Conservation (phyloP, 2,329 filamentous ascomycete genomes). For the Domatiomyces globalis region DNA sequence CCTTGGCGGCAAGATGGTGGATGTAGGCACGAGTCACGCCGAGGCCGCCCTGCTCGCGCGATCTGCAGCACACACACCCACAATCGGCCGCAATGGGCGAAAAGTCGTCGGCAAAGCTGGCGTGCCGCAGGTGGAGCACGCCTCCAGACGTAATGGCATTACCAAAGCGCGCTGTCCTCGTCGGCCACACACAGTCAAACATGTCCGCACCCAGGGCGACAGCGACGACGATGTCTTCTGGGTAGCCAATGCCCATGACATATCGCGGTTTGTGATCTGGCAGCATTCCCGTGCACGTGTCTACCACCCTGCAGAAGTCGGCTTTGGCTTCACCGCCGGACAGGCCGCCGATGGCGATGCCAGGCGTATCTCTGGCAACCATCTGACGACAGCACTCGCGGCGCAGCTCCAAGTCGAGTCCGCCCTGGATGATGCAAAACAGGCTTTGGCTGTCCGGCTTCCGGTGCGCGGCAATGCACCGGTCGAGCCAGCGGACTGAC, state of each 20-base stretch:
- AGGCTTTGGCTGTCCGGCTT: conserved; percentile 75
- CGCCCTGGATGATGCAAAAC: conserved; percentile 97
- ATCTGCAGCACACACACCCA: conserved; percentile 61
- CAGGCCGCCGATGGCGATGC: conserved; percentile 88
- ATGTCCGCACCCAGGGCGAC: conserved; percentile 92
- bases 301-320: conserved; percentile 82
- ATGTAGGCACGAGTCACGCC: conserved; percentile 80
- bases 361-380: conserved; percentile 80
- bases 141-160: conserved; percentile 76
- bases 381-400: conserved; percentile 72
- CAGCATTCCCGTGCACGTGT: conserved; percentile 68
- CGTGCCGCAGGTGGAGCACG: conserved; percentile 70
- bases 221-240: conserved; percentile 86
- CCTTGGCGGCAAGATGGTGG: conserved; percentile 82
- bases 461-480: conserved; percentile 80
- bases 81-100: conserved; percentile 71
- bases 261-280: conserved; percentile 92
- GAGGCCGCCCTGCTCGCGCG: conserved; percentile 50
- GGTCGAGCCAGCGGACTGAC: conserved; percentile 87
- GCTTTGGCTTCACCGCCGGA: conserved; percentile 90
- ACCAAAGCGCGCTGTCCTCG: conserved; percentile 85
- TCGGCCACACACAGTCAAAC: conserved; percentile 99
- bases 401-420: conserved; percentile 75
- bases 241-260: conserved; percentile 96
- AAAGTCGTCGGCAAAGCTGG: conserved; percentile 65